Evolutionary conservation across 2,329 filamentous ascomycete genomes (phyloP), one percentile per base, ranked within the genome.

Genomic region (Knufia petricola): DNA sequence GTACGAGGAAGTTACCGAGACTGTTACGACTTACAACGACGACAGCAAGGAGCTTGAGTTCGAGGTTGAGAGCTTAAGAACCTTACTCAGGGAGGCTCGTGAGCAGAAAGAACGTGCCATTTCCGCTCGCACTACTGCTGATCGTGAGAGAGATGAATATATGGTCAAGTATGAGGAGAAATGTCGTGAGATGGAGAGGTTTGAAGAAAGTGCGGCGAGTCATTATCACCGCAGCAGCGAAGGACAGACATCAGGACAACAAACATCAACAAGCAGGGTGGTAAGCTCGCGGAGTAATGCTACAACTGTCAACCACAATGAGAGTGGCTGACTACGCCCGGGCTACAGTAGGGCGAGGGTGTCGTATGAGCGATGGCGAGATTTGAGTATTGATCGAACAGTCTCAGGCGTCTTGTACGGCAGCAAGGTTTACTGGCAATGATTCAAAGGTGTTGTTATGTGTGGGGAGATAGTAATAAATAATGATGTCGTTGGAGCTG

Each of bases 91-190:
- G 19, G 58, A 62, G 21, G 55, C 60, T 3, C 57, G 56, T n/a
- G 58, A 62, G 50, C 59, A 62, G 49, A 59, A 58, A 21, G 60
- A 61, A 32, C 50, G 55, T n/a, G 60, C 60, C 32, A 60, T 62
- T 46, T 41, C 60, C 3, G 58, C 60, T 1, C 57, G 60, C 21
- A 45, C 19, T 15, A 10, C 42, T n/a, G 42, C 42, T 13, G 42
- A 45, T 23, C 42, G 42, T 21, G 48, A 50, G 28, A 31, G 48
- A 1, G 48, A 47, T 28, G 37, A 38, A 10, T 46, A 46, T 34
- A 46, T 50, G 19, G 28, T 17, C 20, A 46, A 41, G 15, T 50
- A 50, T 26, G 48, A 50, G 12, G 48, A 50, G 23, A 50, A 47
- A 17, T 50, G 48, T 30, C 31, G 42, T 12, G 48, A 50, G 37